These are phyloP conservation scores for Aureobasidium uvarum DNA, from an alignment of 2,329 filamentous ascomycete species.

Conservation along the genomic window DNA sequence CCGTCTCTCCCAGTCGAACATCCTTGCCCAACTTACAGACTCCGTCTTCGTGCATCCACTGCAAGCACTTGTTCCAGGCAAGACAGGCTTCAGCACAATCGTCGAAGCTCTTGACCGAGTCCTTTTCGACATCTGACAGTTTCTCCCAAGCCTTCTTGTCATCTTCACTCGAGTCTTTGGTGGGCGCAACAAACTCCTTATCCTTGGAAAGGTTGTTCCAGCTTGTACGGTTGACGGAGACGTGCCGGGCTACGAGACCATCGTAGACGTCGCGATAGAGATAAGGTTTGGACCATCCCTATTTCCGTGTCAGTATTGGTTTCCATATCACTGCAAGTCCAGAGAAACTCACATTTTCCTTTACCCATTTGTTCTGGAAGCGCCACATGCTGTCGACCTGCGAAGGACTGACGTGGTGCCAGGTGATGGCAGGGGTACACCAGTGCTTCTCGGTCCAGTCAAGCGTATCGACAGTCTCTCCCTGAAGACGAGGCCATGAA, in stretches of 20 bases:
- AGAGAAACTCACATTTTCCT: conserved; percentile 16
- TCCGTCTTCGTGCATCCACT: conserved; percentile 39
- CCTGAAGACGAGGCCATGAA: conserved; percentile 46
- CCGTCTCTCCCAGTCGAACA: conserved; percentile 37
- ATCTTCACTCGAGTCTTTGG: conserved; percentile 23
- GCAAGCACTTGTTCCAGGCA: conserved; percentile 35
- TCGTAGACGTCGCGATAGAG: conserved; percentile 38
- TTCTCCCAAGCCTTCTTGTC: conserved; percentile 31
- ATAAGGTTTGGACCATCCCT: conserved; percentile 38
- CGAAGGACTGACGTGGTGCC: conserved; percentile 36
- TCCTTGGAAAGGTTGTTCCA: conserved; percentile 40
- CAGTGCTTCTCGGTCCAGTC: conserved; percentile 44
- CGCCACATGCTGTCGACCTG: conserved; percentile 38
- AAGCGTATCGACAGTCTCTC: conserved; percentile 43
- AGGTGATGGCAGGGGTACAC: conserved; percentile 45
- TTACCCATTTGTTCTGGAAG: conserved; percentile 32
- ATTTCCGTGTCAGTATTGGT: conserved; percentile 1
- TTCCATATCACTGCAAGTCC: not conserved
- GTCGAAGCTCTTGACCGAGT: conserved; percentile 33
- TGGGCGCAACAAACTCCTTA: conserved; percentile 32
- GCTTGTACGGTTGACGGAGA: conserved; percentile 35
- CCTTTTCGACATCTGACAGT: conserved; percentile 33
- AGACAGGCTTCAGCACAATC: conserved; percentile 37
- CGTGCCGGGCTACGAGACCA: conserved; percentile 36
- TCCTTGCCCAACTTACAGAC: conserved; percentile 38